Evolutionary conservation across 2,329 filamentous ascomycete species (phyloP).

Genomic region (Xylaria sp.): DNA sequence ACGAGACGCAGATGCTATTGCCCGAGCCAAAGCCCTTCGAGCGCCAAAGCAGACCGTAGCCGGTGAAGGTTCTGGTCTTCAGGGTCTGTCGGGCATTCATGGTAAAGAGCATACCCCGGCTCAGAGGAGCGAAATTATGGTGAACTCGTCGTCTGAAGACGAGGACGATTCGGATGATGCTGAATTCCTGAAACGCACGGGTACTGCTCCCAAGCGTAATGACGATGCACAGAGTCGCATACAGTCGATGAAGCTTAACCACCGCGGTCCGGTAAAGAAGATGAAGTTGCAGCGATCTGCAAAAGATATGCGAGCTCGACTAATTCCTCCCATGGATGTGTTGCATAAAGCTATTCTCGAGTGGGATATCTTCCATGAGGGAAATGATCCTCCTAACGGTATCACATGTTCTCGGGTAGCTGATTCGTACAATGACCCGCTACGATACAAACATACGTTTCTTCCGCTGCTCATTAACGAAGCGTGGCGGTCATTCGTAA

Average conservation of each 20-base stretch:
- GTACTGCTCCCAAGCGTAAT: conserved; percentile 54
- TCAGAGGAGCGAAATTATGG: conserved; percentile 86
- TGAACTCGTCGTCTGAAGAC: conserved; percentile 79
- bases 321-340: conserved; percentile 85
- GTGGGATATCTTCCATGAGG: conserved; percentile 94
- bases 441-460: conserved; percentile 86
- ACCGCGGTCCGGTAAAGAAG: conserved; percentile 81
- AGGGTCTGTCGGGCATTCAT: conserved; percentile 69
- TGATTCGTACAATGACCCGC: conserved; percentile 75
- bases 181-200: conserved; percentile 54
- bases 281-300: conserved; percentile 77
- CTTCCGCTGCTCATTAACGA: conserved; percentile 89
- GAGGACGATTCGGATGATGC: conserved; percentile 69
- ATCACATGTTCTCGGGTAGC: conserved; percentile 77
- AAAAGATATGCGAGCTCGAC: conserved; percentile 91
- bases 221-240: conserved; percentile 54
- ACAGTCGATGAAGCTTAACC: conserved; percentile 58
- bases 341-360: conserved; percentile 85
- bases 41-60: conserved; percentile 60
- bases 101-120: conserved; percentile 77
- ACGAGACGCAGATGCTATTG: conserved; percentile 73
- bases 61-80: conserved; percentile 79
- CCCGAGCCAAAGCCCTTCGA: conserved; percentile 67
- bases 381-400: conserved; percentile 81
- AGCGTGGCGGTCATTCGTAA: conserved; percentile 93